Percentiles rank a stretch among this genome's conserved stretches.
Conservation (phyloP, 2,329 filamentous ascomycete genomes). For the Aspergillus hortae region DNA sequence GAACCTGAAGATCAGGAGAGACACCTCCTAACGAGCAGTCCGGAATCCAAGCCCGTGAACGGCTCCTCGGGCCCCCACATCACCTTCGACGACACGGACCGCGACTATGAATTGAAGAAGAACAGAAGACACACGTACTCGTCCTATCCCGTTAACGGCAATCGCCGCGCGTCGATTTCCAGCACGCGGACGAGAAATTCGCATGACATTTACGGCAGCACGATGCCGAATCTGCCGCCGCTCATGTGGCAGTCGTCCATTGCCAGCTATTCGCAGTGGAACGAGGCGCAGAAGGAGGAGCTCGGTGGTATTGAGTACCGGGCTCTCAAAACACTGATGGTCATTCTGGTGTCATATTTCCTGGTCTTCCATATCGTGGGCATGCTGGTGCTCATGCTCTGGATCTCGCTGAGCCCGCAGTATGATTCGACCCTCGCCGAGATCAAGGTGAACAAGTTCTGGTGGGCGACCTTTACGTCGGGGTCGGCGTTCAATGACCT, state of each 20-base stretch:
- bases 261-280: conserved; percentile 85
- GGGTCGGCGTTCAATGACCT: conserved; percentile 90
- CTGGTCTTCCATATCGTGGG: conserved; percentile 74
- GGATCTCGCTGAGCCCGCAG: conserved; percentile 61
- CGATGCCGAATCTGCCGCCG: conserved; percentile 63
- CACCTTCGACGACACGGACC: conserved; percentile 15
- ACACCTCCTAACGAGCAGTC: background rate
- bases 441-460: background rate
- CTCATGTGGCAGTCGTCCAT: conserved; percentile 87
- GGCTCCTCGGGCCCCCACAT: conserved; percentile 27
- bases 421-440: conserved; percentile 61
- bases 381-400: conserved; percentile 68
- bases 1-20: conserved; percentile 5
- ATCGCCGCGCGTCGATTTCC: conserved; percentile 17
- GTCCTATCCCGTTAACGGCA: background rate
- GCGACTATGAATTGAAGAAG: conserved; percentile 10
- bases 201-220: background rate
- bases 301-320: conserved; percentile 92
- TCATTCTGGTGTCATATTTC: conserved; percentile 73
- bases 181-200: conserved; percentile 6
- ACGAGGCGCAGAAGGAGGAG: conserved; percentile 84
- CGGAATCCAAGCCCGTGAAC: background rate
- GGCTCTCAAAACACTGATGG: conserved; percentile 74
- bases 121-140: conserved; percentile 19
- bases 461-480: conserved; percentile 50